Conservation (phyloP, 2,329 filamentous ascomycete genomes). For the Apiospora pterosperma region DNA sequence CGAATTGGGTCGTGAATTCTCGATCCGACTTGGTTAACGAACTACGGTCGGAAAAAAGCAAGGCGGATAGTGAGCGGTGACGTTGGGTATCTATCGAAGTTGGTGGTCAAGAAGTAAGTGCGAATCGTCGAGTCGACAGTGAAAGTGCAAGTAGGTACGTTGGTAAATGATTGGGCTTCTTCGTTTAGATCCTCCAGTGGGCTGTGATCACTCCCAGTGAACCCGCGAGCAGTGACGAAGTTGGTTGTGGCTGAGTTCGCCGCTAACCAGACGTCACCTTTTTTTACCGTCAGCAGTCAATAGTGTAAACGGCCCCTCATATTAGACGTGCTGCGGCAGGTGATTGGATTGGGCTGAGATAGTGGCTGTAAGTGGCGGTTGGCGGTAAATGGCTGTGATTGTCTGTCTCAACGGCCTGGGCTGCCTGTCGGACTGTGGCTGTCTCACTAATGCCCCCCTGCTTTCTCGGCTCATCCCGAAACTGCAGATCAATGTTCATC, state of each 20-base stretch:
- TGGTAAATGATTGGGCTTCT: not conserved
- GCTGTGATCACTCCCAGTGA: not conserved
- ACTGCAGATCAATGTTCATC: not conserved
- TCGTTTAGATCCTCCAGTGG: not conserved
- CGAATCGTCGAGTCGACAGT: not conserved
- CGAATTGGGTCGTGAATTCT: not conserved
- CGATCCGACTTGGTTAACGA: not conserved
- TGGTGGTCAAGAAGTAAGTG: not conserved
- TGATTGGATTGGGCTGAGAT: too few species aligned
- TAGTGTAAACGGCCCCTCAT: too few species aligned
- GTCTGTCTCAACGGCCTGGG: too few species aligned
- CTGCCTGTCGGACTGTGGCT: not conserved
- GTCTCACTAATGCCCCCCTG: not conserved
- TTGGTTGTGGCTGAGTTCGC: not conserved
- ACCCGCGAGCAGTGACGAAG: slow-evolving; percentile 3
- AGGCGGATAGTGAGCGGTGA: not conserved
- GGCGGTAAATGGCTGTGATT: too few species aligned
- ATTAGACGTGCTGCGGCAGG: too few species aligned
- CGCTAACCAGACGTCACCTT: not conserved
- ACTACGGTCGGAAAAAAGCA: not conserved
- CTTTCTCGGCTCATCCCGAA: not conserved
- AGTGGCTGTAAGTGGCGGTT: too few species aligned
- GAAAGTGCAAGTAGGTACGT: not conserved
- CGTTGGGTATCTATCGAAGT: not conserved
- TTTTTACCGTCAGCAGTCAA: too few species aligned